Base-by-base conservation (phyloP, 371 early-diverging fungal species). In the Mortierella sp. region DNA sequence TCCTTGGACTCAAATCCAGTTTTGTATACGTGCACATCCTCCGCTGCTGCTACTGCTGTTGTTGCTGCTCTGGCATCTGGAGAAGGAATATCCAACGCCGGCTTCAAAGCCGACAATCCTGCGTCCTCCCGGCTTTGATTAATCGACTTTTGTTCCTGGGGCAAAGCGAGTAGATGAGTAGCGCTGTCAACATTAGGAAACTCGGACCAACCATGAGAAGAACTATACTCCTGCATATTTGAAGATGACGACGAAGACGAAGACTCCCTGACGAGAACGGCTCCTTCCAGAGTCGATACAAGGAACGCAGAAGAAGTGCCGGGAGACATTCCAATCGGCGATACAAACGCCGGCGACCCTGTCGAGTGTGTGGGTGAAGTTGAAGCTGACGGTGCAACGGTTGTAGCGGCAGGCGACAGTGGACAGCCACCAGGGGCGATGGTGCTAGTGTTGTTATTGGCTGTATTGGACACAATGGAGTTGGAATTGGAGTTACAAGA, bases 111-210 rank as follows among this genome's bases (percentile, higher is more conserved):
- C 42, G n/a, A 11, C 11, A 42, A 3, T 23, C 34, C 43, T n/a
- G 37, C 48, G 21, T 37, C 54, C 0, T 23, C 28, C 9, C 23
- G 41, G 2, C n/a, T 52, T 23, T 68, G 69, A n/a, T 6, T 43
- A 34, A 64, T 55, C 15, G 50, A 26, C 14, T 48, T 63, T 42
- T 58, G 60, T 23, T 71, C 71, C 44, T 51, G 58, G 4, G 51
- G 12, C 28, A 31, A 47, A n/a, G 17, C 19, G 28, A 70, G 26
- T 8, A 59, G 48, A 19, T 43, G 55, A 9, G 41, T 19, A 1
- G 60, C 71, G 17, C 56, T 55, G 46, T 60, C 64, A 0, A 46
- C 47, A n/a, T 41, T 46, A 14, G 9, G 11, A 2, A 61, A 41
- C 6, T 56, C 61, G 0, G 57, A 51, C 37, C 50, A 52, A n/a